A percentile compares a stretch with the other conserved stretches of the same genome.
Evolutionary conservation across 2,329 filamentous ascomycete species (phyloP).

Genomic region (Trichoderma atroviride): DNA sequence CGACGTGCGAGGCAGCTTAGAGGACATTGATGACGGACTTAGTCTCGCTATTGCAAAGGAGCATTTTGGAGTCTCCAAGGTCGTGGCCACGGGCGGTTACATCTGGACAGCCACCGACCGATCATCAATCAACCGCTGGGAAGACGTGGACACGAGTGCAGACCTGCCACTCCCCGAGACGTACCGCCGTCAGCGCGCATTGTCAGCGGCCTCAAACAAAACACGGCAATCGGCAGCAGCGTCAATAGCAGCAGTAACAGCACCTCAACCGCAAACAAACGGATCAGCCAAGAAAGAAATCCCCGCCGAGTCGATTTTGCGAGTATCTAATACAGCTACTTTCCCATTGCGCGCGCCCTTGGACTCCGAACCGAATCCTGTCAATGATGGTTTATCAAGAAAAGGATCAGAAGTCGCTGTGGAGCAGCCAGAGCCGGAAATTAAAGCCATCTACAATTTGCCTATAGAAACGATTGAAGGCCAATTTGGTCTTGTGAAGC

Average conservation of each 20-base stretch:
- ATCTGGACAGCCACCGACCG: conserved; percentile 90
- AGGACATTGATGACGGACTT: conserved; percentile 77
- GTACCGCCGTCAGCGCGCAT: conserved; percentile 52
- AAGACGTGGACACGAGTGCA: conserved; percentile 76
- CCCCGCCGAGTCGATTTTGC: conserved; percentile 74
- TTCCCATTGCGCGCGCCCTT: conserved; percentile 64
- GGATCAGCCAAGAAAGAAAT: conserved; percentile 63
- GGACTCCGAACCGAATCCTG: conserved; percentile 58
- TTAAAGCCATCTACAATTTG: conserved; percentile 66
- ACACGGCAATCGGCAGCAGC: conserved; percentile 33
- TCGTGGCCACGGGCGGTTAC: conserved; percentile 70
- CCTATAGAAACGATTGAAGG: conserved; percentile 87
- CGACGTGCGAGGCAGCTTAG: conserved; percentile 73
- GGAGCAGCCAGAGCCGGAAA: conserved; percentile 38
- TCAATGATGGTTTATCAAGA: conserved; percentile 49
- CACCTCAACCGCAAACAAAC: conserved; percentile 40
- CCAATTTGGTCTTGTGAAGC: conserved; percentile 92
- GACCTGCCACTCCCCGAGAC: conserved; percentile 67
- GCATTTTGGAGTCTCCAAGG: conserved; percentile 75
- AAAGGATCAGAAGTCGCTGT: conserved; percentile 39
- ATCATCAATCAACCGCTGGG: conserved; percentile 92
- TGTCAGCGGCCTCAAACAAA: conserved; percentile 48
- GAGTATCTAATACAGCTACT: conserved; percentile 80
- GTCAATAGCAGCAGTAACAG: background rate
- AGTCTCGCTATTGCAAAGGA: conserved; percentile 92